Base-by-base conservation (phyloP, 2,329 filamentous ascomycete species). In the Colletotrichum agaves region DNA sequence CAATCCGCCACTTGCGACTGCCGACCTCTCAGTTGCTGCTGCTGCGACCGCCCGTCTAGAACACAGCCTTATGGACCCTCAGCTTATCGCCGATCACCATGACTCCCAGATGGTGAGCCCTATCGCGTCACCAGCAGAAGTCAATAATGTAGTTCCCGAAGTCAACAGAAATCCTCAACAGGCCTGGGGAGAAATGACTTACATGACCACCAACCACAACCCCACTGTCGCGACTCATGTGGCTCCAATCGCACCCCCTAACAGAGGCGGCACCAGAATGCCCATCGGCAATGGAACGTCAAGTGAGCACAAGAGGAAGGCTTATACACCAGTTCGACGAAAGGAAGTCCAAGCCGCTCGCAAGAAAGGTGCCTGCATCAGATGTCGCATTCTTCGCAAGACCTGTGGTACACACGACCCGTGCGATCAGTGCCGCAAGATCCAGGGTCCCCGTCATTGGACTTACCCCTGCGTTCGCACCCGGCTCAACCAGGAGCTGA, bases 341-440 rank as follows among this genome's bases (percentile, higher is more conserved):
- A 89, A 87, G 73, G 87, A 91, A 73, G 88, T 91, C 2, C 87
- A 90, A 71, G 86, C 88, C 69, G 87, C 91, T 21, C 85, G 89
- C 23, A 88, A 88, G 72, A 84, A 88, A 39, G 89, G 89, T 5
- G 88, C 89, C 12, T 91, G 89, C 71, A 89, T 90, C 59, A 82
- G 89, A 49, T 91, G 89, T 73, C 84, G 88, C 41, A 90, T 91
- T 69, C 77, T 91, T 39, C 84, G 88, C 64, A 91, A 91, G 78
- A 89, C 87, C 1, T 91, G 89, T 72, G 88, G 87, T n/a, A 85
- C 84, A 66, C 88, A 87, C 35, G 86, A 83, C 6, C 88, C 88
- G 0, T 91, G 89, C 71, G 84, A 87, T 60, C 88, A 88, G 1
- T 91, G 89, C 70, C 84, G 84, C 68, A 90, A 88, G 72, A 88